Conservation (phyloP, 2,329 filamentous ascomycete genomes). For the Verruconis gallopava region DNA sequence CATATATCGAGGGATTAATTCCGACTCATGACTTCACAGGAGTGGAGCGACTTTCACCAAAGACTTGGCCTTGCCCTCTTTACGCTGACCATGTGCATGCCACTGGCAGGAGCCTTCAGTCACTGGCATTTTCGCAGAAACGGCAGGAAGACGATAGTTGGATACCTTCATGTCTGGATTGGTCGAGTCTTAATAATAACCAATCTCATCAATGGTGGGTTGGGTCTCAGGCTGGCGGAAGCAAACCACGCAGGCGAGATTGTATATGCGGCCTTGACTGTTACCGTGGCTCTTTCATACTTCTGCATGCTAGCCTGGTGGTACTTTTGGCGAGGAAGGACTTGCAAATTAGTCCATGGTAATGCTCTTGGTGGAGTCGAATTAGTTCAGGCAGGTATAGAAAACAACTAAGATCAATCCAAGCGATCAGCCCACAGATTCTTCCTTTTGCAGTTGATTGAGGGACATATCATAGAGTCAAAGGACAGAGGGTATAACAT, state of each 20-base stretch:
- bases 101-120: background rate
- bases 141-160: background rate
- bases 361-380: no score
- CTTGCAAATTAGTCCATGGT: no score
- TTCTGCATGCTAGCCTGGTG: background rate
- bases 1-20: no score
- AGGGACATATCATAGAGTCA: no score
- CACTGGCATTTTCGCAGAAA: background rate
- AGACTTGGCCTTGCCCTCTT: background rate
- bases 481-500: no score
- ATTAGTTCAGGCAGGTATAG: no score
- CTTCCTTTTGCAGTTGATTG: no score
- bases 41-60: background rate
- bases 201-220: background rate
- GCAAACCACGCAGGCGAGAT: conserved; percentile 10
- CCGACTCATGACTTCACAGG: no score
- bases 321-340: background rate
- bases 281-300: background rate
- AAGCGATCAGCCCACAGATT: no score
- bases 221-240: background rate
- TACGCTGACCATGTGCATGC: background rate
- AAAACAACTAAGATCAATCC: no score
- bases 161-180: background rate
- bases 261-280: background rate
- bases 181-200: background rate